Percentiles rank a stretch among this genome's conserved stretches.
Evolutionary conservation across 2,329 filamentous ascomycete species (phyloP).

Genomic region (Fusarium sp.): DNA sequence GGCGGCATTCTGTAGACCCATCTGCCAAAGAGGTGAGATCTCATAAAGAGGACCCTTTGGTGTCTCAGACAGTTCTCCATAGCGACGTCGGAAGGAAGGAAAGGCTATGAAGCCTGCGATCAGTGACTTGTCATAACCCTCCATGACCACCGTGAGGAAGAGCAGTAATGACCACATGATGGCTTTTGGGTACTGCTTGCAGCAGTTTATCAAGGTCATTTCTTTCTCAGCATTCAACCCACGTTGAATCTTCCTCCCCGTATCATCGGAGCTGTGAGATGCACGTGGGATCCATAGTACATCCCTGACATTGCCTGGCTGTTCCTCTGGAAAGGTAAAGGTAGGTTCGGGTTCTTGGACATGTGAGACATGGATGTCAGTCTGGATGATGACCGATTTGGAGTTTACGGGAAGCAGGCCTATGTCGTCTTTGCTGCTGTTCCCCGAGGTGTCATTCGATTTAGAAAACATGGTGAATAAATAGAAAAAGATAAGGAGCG

Average conservation of each 20-base stretch:
- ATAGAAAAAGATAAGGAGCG: constrained; percentile 20
- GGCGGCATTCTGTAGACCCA: constrained; percentile 39
- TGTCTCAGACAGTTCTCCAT: constrained; percentile 41
- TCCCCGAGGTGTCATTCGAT: constrained; percentile 26
- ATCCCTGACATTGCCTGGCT: constrained; percentile 26
- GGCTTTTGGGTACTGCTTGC: constrained; percentile 40
- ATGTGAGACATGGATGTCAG: constrained; percentile 24
- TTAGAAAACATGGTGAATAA: constrained; percentile 29
- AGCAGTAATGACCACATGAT: constrained; percentile 40
- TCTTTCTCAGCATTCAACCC: constrained; percentile 36
- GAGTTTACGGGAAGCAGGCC: constrained; percentile 26
- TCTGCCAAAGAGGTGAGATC: constrained; percentile 46
- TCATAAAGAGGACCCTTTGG: constrained; percentile 46
- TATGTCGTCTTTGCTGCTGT: constrained; percentile 37
- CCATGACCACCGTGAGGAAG: constrained; percentile 43
- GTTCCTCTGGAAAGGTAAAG: constrained; percentile 28
- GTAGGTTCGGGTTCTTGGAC: constrained; percentile 14
- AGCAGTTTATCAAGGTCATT: constrained; percentile 33
- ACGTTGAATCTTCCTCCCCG: constrained; percentile 33
- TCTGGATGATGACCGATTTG: constrained; percentile 33
- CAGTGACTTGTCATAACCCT: constrained; percentile 41
- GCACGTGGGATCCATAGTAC: constrained; percentile 36
- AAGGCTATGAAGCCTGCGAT: constrained; percentile 39
- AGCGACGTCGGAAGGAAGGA: constrained; percentile 41
- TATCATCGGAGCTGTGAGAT: constrained; percentile 37